Base-by-base conservation (phyloP, 768 basidiomycete genomes). In the Dendrothele bispora region DNA sequence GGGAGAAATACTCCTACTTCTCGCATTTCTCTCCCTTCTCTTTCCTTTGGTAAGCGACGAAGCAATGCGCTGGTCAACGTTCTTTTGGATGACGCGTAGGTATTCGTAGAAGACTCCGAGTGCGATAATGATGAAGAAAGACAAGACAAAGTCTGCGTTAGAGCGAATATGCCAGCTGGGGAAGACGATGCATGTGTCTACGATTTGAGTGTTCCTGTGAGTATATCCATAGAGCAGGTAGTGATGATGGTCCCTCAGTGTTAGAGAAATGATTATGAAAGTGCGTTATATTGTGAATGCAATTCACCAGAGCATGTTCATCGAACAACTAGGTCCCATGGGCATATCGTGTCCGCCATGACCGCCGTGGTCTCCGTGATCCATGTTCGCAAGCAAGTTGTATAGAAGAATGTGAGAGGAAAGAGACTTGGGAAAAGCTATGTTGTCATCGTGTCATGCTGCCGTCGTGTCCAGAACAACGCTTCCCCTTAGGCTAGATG, bases 131-230 rank as follows among this genome's bases (percentile, higher is more conserved):
- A 70, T 76, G 52, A 83, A 36, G 64, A 80, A 84, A 21, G 88
- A 90, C 50, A 84, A 52, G 51, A 83, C 52, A 61, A 94, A 90
- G 21, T 69, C 64, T 49, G 71, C 52, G 41, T 62, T 68, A 20
- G 83, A 77, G 51, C 59, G 68, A 56, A 93, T 80, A 69, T 91
- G 88, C 88, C 90, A 93, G 52, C 76, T 73, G 12, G 61, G 68
- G 70, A 91, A 91, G 68, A 93, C 84, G 66, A 91, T 74, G 69
- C 89, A 92, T 37, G 88, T 89, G 68, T 89, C 74, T 62, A 83
- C 66, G 56, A 89, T 78, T 46, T 91, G 80, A 30, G 86, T 86
- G 67, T 91, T 91, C 86, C 81, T 82, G 51, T 17, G 50, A 29
- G 20, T 35, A 30, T 29, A 37, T 37, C 18, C 32, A 35, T 20